These are phyloP conservation scores for Solidago caesia DNA, from an alignment of 129 eudicot species.

Conservation along the genomic window DNA sequence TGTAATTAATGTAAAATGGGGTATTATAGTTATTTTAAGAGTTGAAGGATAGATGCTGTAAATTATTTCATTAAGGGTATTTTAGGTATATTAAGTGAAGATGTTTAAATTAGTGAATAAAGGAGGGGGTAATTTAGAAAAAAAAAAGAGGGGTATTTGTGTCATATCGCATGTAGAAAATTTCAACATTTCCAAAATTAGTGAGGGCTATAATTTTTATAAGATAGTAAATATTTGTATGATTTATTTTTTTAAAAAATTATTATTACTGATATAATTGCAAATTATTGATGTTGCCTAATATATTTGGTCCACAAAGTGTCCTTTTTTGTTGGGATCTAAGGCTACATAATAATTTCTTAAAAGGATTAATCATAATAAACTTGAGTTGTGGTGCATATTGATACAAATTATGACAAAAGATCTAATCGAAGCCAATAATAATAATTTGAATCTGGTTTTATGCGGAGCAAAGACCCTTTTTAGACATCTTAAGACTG, in stretches of 20 bases:
- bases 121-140: too few species aligned
- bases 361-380: background rate
- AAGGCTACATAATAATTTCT: background rate
- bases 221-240: too few species aligned
- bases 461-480: conserved; percentile 6
- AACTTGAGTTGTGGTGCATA: background rate
- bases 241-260: background rate
- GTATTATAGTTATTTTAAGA: too few species aligned
- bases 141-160: too few species aligned
- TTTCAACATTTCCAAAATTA: too few species aligned
- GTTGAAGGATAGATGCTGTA: too few species aligned
- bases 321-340: conserved; percentile 7
- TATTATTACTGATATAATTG: background rate
- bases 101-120: too few species aligned
- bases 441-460: background rate
- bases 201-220: too few species aligned
- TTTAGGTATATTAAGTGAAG: too few species aligned
- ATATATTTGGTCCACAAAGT: conserved; percentile 16
- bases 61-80: too few species aligned
- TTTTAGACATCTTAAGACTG: conserved; percentile 14
- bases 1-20: too few species aligned
- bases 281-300: conserved; percentile 1
- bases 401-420: background rate
- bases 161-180: too few species aligned
- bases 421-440: background rate